Conservation (phyloP, 192 early-diverging fungal genomes). For the Backusella macrospora region DNA sequence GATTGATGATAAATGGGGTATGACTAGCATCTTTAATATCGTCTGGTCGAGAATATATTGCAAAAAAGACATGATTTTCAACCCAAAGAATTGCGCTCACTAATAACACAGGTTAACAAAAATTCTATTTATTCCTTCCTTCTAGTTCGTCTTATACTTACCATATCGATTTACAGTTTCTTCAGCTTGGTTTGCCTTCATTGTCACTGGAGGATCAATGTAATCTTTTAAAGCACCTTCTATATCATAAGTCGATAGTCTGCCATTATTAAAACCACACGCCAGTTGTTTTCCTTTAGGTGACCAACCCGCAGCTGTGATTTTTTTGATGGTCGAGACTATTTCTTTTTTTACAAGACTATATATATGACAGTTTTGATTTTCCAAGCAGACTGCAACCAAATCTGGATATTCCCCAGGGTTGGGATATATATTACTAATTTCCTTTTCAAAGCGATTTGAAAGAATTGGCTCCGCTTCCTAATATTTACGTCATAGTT, state of each 20-base stretch:
- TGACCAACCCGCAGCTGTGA: not conserved
- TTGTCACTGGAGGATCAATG: not conserved
- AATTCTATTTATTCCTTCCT: not conserved
- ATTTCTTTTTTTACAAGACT: not conserved
- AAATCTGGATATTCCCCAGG: not conserved
- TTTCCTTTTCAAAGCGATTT: not conserved
- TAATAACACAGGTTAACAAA: not conserved
- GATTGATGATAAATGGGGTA: not conserved
- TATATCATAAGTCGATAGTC: not conserved
- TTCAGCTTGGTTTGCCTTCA: not conserved
- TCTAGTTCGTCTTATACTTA: not conserved
- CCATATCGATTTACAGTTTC: not conserved
- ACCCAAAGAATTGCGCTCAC: not conserved
- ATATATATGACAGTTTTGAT: not conserved
- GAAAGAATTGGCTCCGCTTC: not conserved
- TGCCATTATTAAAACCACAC: not conserved
- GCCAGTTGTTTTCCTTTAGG: not conserved
- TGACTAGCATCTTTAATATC: not conserved
- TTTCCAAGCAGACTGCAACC: not conserved
- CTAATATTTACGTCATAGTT: not conserved
- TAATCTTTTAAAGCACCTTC: not conserved
- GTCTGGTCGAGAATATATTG: not conserved
- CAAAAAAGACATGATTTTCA: not conserved
- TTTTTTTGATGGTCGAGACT: not conserved
- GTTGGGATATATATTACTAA: not conserved